phyloP scores from a whole-genome alignment of 805 yeast species.

The Yarrowia alimentaria region DNA sequence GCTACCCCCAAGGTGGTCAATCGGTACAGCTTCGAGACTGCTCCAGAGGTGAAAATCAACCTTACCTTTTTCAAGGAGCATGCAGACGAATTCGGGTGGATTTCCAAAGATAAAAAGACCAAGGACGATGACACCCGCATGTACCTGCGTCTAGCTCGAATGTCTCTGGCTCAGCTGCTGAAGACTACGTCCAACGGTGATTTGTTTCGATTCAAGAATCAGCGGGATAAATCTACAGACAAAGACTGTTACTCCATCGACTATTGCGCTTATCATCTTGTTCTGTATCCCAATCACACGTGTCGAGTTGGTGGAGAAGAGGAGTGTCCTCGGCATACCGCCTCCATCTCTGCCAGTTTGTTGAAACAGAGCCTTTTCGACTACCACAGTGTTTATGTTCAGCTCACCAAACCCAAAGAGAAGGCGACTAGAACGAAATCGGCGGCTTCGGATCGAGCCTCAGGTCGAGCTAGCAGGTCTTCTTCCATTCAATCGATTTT shows the following conservation, averaged over 20 bases:
- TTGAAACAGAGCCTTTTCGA: conserved; percentile 5
- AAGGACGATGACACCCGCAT: not conserved
- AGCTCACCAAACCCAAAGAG: too few relatives aligned
- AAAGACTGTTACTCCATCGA: not conserved
- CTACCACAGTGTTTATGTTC: not conserved
- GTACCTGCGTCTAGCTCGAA: conserved; percentile 12
- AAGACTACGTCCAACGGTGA: not conserved
- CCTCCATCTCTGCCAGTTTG: conserved; percentile 3
- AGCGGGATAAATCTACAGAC: conserved; percentile 3
- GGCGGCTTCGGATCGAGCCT: too few relatives aligned
- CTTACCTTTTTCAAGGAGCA: not conserved
- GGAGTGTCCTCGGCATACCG: not conserved
- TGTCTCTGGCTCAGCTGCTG: not conserved
- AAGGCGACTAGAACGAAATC: too few relatives aligned
- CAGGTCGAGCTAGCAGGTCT: too few relatives aligned
- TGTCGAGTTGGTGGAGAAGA: not conserved
- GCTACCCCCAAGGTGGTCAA: conserved; percentile 3
- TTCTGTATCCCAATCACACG: not conserved
- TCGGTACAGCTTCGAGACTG: not conserved
- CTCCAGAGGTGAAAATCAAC: not conserved
- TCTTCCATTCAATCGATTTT: too few relatives aligned
- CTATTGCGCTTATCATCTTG: conserved; percentile 8
- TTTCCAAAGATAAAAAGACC: not conserved
- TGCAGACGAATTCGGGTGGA: conserved; percentile 2
- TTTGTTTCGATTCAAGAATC: conserved; percentile 1